These are phyloP conservation scores for Pulveroboletus sp. DNA, from an alignment of 768 basidiomycete genomes.

Conservation along the genomic window DNA sequence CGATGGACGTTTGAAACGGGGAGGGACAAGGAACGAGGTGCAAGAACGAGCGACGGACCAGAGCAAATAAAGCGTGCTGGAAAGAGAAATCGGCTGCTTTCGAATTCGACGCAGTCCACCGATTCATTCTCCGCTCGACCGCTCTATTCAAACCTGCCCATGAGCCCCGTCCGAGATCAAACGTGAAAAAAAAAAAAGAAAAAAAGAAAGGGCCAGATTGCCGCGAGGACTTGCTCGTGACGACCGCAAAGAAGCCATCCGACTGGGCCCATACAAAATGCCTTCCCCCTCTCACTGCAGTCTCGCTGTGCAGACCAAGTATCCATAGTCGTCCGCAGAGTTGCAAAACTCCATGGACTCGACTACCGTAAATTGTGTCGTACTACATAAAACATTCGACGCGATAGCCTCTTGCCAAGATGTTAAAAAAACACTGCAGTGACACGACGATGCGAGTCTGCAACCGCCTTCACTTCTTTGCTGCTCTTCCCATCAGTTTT, in stretches of 20 bases:
- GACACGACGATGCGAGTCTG: not conserved
- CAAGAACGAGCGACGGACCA: conserved; percentile 24
- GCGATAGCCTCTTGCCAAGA: conserved; percentile 12
- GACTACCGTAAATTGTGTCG: not conserved
- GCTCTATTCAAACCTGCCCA: no score
- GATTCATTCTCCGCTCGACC: conserved; percentile 27
- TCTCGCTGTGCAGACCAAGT: no score
- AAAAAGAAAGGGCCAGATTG: no score
- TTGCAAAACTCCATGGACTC: conserved; percentile 5
- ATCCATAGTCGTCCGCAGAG: no score
- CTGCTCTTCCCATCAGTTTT: conserved; percentile 19
- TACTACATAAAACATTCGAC: conserved; percentile 6
- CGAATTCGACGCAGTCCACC: not conserved
- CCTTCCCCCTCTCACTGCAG: no score
- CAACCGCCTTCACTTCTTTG: conserved; percentile 11
- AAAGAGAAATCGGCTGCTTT: conserved; percentile 1
- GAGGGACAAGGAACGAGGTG: conserved; percentile 12
- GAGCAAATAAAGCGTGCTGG: not conserved
- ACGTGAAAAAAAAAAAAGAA: no score
- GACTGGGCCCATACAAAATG: no score
- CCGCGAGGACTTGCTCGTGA: no score
- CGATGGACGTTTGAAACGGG: not conserved
- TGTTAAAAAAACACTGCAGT: not conserved
- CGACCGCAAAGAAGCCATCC: no score
- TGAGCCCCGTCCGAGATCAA: no score